Base-by-base conservation (phyloP, 345 rosid genomes). In the Cardamine chenopodiifolia region DNA sequence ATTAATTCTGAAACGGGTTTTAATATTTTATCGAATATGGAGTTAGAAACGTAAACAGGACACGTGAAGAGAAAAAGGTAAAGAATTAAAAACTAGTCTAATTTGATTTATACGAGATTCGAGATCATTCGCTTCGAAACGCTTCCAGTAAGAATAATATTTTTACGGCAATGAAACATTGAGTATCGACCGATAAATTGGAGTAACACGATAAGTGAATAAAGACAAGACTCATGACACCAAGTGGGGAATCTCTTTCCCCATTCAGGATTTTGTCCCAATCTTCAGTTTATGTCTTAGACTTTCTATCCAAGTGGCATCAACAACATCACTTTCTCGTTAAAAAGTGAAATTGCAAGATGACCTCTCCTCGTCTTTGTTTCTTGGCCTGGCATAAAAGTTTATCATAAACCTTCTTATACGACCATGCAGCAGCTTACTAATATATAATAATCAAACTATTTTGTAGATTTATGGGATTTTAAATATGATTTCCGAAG, bases 231-330 rank as follows among this genome's bases (percentile, higher is more conserved):
- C 78, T 58, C 59, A 39, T 18, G 50, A 60, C 37, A 22, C 72
- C 79, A 75, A 75, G 74, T 68, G 69, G 79, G 69, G 79, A 68
- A 68, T 75, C 79, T 61, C 74, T 75, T 75, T 54, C 50, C 10
- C n/a, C 34, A 18, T 65, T 62, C 60, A 52, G 76, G 32, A 42
- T 53, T 59, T 75, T 75, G 73, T 75, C 68, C 67, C 44, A 59
- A 20, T 66, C 39, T 20, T 28, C 63, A 60, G 74, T 62, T 68
- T 69, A 32, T 76, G 79, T 76, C 79, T 68, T 40, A 61, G n/a
- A 32, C 64, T 42, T 68, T 73, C 10, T 7, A 55, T 3, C 73
- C 57, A 61, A 68, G 47, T 75, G 42, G 72, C 66, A 14, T 73
- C 71, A 32, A 73, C 57, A 12, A 31, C 71, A 42, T 50, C 25